Conservation (phyloP, 2,329 filamentous ascomycete genomes). For the Xylaria sp. region DNA sequence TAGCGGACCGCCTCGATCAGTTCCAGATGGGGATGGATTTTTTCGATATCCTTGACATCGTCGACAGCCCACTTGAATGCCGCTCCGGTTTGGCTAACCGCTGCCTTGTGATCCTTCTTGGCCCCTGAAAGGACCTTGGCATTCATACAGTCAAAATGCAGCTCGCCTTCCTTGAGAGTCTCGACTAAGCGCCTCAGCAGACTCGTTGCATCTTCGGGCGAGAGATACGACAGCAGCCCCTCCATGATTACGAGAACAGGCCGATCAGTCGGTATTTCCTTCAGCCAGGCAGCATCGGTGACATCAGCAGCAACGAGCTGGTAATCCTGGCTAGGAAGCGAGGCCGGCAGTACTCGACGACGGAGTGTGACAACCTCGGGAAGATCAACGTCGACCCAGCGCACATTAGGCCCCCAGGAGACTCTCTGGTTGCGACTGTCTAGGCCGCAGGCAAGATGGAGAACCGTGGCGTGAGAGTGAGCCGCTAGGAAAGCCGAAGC, state of each 20-base stretch:
- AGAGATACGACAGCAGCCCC: constrained; percentile 50
- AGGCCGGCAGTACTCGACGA: constrained; percentile 40
- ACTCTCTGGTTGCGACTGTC: constrained; percentile 48
- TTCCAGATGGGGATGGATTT: constrained; percentile 39
- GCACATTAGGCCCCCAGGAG: constrained; percentile 39
- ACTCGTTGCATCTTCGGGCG: constrained; percentile 41
- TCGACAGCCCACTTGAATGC: constrained; percentile 44
- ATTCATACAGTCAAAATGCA: constrained; percentile 47
- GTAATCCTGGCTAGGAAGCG: constrained; percentile 45
- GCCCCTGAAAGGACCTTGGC: constrained; percentile 24
- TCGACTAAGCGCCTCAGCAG: constrained; percentile 43
- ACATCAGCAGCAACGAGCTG: constrained; percentile 44
- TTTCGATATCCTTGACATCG: constrained; percentile 41
- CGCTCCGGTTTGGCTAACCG: constrained; percentile 39
- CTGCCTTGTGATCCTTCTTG: constrained; percentile 33
- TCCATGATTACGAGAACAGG: constrained; percentile 51
- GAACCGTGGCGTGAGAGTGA: constrained; percentile 45
- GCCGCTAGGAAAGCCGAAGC: constrained; percentile 43
- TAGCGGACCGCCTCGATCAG: constrained; percentile 39
- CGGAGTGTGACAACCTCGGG: constrained; percentile 52
- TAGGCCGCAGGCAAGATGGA: constrained; percentile 50
- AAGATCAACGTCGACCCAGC: constrained; percentile 53
- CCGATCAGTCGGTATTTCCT: constrained; percentile 47
- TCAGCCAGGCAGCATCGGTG: constrained; percentile 47
- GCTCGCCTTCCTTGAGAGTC: constrained; percentile 45